These are phyloP conservation scores for Lecanicillium sp. DNA, from an alignment of 2,329 filamentous ascomycete species.

Conservation along the genomic window DNA sequence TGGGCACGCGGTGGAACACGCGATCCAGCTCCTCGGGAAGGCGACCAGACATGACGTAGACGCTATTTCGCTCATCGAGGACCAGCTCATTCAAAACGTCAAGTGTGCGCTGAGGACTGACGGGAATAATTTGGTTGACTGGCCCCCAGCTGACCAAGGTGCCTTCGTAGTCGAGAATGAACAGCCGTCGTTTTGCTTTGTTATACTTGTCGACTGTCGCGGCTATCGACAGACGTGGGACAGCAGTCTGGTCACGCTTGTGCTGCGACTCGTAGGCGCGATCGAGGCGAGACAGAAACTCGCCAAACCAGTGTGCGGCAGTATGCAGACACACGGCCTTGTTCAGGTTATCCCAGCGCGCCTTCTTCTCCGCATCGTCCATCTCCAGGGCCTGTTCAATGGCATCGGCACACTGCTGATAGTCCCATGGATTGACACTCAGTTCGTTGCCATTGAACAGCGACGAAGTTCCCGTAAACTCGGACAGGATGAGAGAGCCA, in stretches of 20 bases:
- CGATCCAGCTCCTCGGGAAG: conserved; percentile 82
- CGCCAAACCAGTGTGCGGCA: conserved; percentile 77
- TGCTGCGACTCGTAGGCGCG: conserved; percentile 78
- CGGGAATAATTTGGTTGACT: conserved; percentile 74
- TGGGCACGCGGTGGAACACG: conserved; percentile 75
- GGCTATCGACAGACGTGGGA: conserved; percentile 72
- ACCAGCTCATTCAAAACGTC: conserved; percentile 77
- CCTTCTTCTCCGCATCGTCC: conserved; percentile 62
- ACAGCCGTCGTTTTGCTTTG: conserved; percentile 60
- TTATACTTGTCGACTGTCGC: conserved; percentile 60
- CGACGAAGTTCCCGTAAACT: conserved; percentile 88
- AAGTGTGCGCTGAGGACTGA: conserved; percentile 75
- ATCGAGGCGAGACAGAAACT: conserved; percentile 63
- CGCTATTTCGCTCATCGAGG: conserved; percentile 70
- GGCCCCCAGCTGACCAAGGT: conserved; percentile 85
- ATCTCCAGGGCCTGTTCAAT: conserved; percentile 81
- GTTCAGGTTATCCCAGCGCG: conserved; percentile 68
- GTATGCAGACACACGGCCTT: conserved; percentile 72
- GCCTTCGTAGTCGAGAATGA: conserved; percentile 90
- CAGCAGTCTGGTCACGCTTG: conserved; percentile 73
- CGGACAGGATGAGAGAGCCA: conserved; percentile 83
- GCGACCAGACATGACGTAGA: conserved; percentile 91
- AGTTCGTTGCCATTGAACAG: conserved; percentile 77
- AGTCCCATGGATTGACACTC: conserved; percentile 92
- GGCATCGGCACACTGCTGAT: conserved; percentile 76